Evolutionary conservation across 768 basidiomycete genomes (phyloP).

Genomic region (Mycena galopus): DNA sequence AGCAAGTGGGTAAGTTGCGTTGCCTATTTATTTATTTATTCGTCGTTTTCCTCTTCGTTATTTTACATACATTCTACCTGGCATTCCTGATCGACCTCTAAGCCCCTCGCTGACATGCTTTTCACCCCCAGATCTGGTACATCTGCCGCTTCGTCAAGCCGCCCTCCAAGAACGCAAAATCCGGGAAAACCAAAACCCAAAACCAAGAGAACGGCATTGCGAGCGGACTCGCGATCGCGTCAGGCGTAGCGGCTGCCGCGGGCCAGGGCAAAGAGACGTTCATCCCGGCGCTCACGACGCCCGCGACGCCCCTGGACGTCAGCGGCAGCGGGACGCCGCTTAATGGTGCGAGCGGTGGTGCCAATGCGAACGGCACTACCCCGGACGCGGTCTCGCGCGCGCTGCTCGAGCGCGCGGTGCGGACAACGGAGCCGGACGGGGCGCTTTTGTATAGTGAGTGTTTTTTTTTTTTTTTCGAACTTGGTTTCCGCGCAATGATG

Average conservation of each 20-base stretch:
- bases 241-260: background rate
- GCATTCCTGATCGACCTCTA: slow-evolving; percentile 76
- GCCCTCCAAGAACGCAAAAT: slow-evolving; percentile 55
- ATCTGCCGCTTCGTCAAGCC: slow-evolving; percentile 73
- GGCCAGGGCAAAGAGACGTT: no score
- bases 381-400: slow-evolving; percentile 12
- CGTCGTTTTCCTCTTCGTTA: background rate
- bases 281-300: no score
- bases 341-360: no score
- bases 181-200: background rate
- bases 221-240: slow-evolving; percentile 16
- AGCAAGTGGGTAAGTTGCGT: slow-evolving; percentile 63
- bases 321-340: no score
- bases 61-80: background rate
- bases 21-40: background rate
- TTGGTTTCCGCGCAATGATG: background rate
- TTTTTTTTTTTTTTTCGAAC: background rate
- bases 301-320: slow-evolving; percentile 18
- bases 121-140: slow-evolving; percentile 64
- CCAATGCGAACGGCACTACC: background rate
- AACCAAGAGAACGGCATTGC: slow-evolving; percentile 25
- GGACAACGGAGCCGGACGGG: slow-evolving; percentile 11
- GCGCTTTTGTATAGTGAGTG: slow-evolving; percentile 25
- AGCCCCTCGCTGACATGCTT: no score
- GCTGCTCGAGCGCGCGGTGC: slow-evolving; percentile 15